phyloP scores from a whole-genome alignment of 2,329 filamentous ascomycete species.

The Chrysoporthe deuterocubensis region DNA sequence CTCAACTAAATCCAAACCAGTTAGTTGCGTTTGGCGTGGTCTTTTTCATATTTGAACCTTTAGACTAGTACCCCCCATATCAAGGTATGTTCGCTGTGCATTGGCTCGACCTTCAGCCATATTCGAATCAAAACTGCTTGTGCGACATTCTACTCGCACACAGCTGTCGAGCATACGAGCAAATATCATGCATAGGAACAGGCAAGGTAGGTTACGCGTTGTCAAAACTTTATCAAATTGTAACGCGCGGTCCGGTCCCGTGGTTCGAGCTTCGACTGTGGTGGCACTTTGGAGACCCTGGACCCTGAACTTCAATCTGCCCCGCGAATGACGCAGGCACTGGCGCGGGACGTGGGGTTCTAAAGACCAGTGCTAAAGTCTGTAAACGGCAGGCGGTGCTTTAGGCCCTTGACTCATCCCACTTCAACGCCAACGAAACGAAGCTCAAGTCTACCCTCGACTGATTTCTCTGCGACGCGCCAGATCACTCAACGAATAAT shows the following conservation, averaged over 20 bases:
- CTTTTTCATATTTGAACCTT: no score
- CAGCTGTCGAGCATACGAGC: neutral
- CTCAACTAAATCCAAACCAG: no score
- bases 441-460: neutral
- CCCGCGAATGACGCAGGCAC: constrained; percentile 20
- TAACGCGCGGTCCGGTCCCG: no score
- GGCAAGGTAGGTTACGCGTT: neutral
- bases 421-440: neutral
- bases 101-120: neutral
- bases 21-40: no score
- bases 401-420: constrained; percentile 15
- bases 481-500: neutral
- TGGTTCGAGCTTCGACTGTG: no score
- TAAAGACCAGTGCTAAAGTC: constrained; percentile 14
- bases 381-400: constrained; percentile 5
- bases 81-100: neutral
- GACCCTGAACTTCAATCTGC: neutral
- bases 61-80: no score
- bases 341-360: constrained; percentile 8
- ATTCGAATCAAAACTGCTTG: neutral
- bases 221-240: no score
- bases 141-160: neutral
- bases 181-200: neutral
- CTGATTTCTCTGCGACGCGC: neutral
- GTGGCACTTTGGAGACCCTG: neutral